Base-by-base conservation (phyloP, 306 rosid species). In the Adenanthera pavonina region DNA sequence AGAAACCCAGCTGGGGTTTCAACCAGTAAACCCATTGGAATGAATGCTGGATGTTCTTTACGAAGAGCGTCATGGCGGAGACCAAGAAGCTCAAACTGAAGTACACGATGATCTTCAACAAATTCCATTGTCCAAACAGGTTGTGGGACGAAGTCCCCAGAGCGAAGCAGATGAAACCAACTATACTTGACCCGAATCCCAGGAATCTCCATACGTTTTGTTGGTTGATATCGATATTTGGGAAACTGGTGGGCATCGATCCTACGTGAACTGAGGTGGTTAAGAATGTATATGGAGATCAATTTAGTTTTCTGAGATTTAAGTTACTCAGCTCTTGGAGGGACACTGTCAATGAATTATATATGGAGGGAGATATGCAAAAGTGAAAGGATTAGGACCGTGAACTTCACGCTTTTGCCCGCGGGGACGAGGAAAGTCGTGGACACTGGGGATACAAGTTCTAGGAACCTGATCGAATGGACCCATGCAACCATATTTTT, bases 121-220 rank as follows among this genome's bases (percentile, higher is more conserved):
- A 11, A 16, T 13, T 81, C 80, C 80, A 67, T 0, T 56, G 13
- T 44, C 72, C 81, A 25, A 76, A 57, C 30, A 82, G 52, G 8
- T 36, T 12, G 0, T 20, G 17, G 15, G 56, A 75, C 0, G 84
- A 56, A 8, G 72, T 20, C 15, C 81, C 67, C 16, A 73, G 68
- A 0, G 74, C 57, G 41, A 48, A 61, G 15, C 79, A 74, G 7
- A 0, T 20, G 74, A 73, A 51, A 16, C 79, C 84, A 25, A 64
- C 46, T 36, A 62, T 40, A 40, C 84, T 40, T 62, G 79, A 81
- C 33, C 4, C 70, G 19, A 54, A 75, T 3, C 76, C 84, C 0
- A 34, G 7, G 10, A 73, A 0, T 53, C 49, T 81, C 69, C 75
- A 65, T 52, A 51, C 13, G 38, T 38, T 8, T 0, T 46, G 43